These are phyloP conservation scores for Tricholoma hemisulphureum DNA, from an alignment of 768 basidiomycete genomes.

Conservation along the genomic window DNA sequence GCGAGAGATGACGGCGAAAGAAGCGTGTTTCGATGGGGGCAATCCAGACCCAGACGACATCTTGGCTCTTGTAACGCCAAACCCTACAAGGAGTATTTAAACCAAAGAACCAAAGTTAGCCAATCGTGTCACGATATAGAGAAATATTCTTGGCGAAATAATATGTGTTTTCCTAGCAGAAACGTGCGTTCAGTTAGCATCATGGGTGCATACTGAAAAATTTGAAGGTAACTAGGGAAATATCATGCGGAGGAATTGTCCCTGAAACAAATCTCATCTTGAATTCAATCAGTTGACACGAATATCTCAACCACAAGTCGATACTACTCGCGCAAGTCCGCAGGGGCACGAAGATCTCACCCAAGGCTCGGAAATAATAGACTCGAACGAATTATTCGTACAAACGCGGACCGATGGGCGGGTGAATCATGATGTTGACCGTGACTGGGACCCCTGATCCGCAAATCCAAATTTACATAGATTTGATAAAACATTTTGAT, in stretches of 20 bases:
- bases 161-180: neutral
- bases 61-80: slow-evolving; percentile 4
- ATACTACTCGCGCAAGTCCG: too few relatives aligned
- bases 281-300: neutral
- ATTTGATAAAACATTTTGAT: too few relatives aligned
- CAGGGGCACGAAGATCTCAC: slow-evolving; percentile 4
- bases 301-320: neutral
- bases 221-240: neutral
- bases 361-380: slow-evolving; percentile 1
- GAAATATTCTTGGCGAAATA: slow-evolving; percentile 7
- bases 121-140: slow-evolving; percentile 14
- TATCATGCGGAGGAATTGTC: neutral
- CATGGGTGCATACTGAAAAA: neutral
- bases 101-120: slow-evolving; percentile 1
- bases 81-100: slow-evolving; percentile 24
- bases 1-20: slow-evolving; percentile 47
- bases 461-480: too few relatives aligned
- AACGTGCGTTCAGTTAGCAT: neutral
- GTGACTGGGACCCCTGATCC: too few relatives aligned
- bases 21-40: slow-evolving; percentile 37
- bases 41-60: slow-evolving; percentile 39
- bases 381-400: neutral
- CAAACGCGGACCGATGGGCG: neutral
- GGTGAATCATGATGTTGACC: too few relatives aligned
- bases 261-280: slow-evolving; percentile 4